Base-by-base conservation (phyloP, 2,329 filamentous ascomycete species). In the Lasiodiplodia hormozganensis region DNA sequence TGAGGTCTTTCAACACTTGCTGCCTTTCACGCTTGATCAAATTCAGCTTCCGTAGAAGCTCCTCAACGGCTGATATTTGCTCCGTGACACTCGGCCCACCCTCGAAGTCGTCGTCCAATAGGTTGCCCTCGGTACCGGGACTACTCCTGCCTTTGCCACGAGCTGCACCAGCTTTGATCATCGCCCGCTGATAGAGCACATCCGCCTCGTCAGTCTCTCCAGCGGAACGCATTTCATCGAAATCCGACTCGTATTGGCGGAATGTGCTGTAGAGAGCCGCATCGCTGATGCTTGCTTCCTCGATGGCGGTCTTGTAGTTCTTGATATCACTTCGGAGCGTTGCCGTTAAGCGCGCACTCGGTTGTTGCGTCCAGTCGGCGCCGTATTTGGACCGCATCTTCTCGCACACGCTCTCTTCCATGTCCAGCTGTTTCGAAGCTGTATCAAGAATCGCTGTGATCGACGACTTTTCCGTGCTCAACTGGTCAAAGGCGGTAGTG, bases 351-450 rank as follows among this genome's bases (percentile, higher is more conserved):
- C 93, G 87, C 38, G 92, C 93, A 77, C 95, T 98, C 12, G 96
- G 96, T 76, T 99, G 96, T 75, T 99, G 96, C 21, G 93, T 97
- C 96, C 96, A 99, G 67, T 98, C 95, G 34, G 86, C 87, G 67
- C 95, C 94, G 77, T 98, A 98, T 78, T 99, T 99, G 14, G 94
- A 96, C 57, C 96, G 89, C 96, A 99, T 99, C 84, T 98, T 99
- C 79, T 99, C 96, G 78, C 96, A 99, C 0, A 98, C 93, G 68
- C 93, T 96, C 81, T 98, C 96, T 79, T 99, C 96, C 89, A 96
- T 94, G 73, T 99, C 96, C 52, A 99, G 82, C 75, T 96, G 92
- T 78, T 97, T 97, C 67, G 90, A 89, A 74, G 93, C 93, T 68
- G 88, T 88, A 68, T 97, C 94, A 68, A 99, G 80, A 2, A 89